Base-by-base conservation (phyloP, 2,329 filamentous ascomycete species). In the Colletotrichum simmondsii region DNA sequence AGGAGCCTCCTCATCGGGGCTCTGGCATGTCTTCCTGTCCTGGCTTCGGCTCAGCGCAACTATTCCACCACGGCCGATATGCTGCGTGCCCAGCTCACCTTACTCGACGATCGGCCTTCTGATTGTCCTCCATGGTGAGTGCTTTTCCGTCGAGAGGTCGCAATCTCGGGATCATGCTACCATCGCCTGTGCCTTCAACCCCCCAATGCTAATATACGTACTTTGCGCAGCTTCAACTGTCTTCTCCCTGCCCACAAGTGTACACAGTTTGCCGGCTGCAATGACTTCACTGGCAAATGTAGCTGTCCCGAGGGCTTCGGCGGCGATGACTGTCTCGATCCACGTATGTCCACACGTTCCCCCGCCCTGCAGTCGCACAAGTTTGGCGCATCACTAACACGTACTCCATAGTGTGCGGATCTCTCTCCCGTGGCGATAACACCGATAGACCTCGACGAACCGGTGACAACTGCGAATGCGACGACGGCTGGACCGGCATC, bases 401-500 rank as follows among this genome's bases (percentile, higher is more conserved):
- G 54, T 76, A 68, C 22, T 24, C 49, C 49, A 37, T 76, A 88
- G 91, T 98, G 7, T 99, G 97, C 80, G 97, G 96, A 70, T 97
- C 95, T 49, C 87, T 98, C 53, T 91, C 94, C 52, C 92, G 95
- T 77, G 95, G 95, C 75, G 89, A 89, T 76, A 92, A 98, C 78
- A 90, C 97, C 77, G 92, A 98, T 78, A 90, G 97, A 77, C 90
- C 92, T 26, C 92, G 94, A 80, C 91, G 97, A 79, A 85, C 91
- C 65, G 88, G 91, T 71, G 85, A 87, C 53, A 46, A 49, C 5
- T 99, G 97, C 84, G 86, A 95, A 54, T 99, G 97, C 82, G 93
- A 95, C 79, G 94, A 97, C 49, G 97, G 97, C 68, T 99, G 97
- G 97, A 90, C 90, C 53, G 97, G 97, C 75, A 96, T 99, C 85